phyloP scores from a whole-genome alignment of 1,284 basidiomycete genomes.

The Paramarasmius palmivorus region DNA sequence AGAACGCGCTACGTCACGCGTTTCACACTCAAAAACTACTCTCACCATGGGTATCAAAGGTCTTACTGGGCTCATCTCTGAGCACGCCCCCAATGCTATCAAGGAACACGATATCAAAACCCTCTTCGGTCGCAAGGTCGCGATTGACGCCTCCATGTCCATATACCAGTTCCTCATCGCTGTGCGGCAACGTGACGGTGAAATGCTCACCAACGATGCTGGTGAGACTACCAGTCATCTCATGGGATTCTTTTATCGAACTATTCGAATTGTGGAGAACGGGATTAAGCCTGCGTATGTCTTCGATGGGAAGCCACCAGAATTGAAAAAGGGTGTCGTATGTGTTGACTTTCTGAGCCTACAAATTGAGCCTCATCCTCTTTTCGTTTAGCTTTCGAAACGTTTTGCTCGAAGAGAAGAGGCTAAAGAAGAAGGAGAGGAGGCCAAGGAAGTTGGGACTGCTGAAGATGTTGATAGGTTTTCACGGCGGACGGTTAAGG shows the following conservation, averaged over 20 bases:
- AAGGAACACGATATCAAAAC: slow-evolving; percentile 96
- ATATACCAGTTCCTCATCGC: slow-evolving; percentile 98
- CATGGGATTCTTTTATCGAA: slow-evolving; percentile 98
- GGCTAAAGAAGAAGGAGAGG: slow-evolving; percentile 92
- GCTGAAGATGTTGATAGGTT: slow-evolving; percentile 92
- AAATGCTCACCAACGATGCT: slow-evolving; percentile 94
- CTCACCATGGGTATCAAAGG: slow-evolving; percentile 97
- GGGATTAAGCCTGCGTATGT: slow-evolving; percentile 99
- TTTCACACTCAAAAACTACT: neutral
- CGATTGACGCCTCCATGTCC: slow-evolving; percentile 97
- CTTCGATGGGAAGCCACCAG: slow-evolving; percentile 98
- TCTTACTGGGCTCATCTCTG: slow-evolving; percentile 84
- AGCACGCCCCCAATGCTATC: slow-evolving; percentile 88
- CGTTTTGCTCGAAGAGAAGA: slow-evolving; percentile 91
- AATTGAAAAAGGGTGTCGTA: slow-evolving; percentile 95
- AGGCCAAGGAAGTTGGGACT: slow-evolving; percentile 95
- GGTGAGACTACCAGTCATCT: slow-evolving; percentile 98
- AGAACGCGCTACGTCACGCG: slow-evolving; percentile 14
- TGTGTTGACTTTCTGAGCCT: slow-evolving; percentile 32
- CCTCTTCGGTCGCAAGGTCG: slow-evolving; percentile 96
- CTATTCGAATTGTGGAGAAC: slow-evolving; percentile 97
- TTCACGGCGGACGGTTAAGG: slow-evolving; percentile 89
- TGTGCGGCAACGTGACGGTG: slow-evolving; percentile 93
- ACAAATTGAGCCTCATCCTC: neutral
- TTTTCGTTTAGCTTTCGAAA: slow-evolving; percentile 72